Conservation (phyloP, 2,329 filamentous ascomycete genomes). For the Fusarium sp. region DNA sequence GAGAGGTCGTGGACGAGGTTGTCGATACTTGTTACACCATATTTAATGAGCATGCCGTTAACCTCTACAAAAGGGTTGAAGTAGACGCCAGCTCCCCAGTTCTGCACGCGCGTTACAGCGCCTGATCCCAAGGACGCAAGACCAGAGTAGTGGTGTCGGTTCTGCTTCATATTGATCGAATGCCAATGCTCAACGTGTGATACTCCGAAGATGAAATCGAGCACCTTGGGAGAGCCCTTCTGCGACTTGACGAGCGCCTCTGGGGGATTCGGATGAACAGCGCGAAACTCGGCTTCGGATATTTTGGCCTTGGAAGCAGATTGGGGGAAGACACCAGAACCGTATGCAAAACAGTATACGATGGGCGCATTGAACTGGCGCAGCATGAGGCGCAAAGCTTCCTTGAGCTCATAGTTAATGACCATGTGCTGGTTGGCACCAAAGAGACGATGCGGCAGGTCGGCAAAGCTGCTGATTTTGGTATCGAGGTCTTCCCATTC, state of each 20-base stretch:
- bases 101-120: slow-evolving; percentile 85
- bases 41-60: slow-evolving; percentile 97
- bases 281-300: slow-evolving; percentile 67
- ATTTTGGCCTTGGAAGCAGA: slow-evolving; percentile 63
- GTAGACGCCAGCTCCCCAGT: slow-evolving; percentile 95
- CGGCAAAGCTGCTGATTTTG: slow-evolving; percentile 59
- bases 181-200: slow-evolving; percentile 97
- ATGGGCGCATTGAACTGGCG: slow-evolving; percentile 95
- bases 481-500: slow-evolving; percentile 61
- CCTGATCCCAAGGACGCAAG: slow-evolving; percentile 87
- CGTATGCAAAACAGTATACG: slow-evolving; percentile 96
- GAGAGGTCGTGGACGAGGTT: slow-evolving; percentile 88
- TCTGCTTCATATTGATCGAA: slow-evolving; percentile 87
- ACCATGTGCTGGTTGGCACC: slow-evolving; percentile 97
- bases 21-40: slow-evolving; percentile 94
- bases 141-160: slow-evolving; percentile 92
- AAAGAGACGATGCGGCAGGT: slow-evolving; percentile 69
- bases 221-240: slow-evolving; percentile 91
- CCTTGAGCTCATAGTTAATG: slow-evolving; percentile 95
- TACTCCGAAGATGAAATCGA: slow-evolving; percentile 98
- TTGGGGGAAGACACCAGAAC: slow-evolving; percentile 95
- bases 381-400: slow-evolving; percentile 85
- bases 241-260: slow-evolving; percentile 86
- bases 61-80: slow-evolving; percentile 97
- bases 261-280: slow-evolving; percentile 85